Conservation (phyloP, 2,329 filamentous ascomycete species). For the Fusarium liriodendri region DNA sequence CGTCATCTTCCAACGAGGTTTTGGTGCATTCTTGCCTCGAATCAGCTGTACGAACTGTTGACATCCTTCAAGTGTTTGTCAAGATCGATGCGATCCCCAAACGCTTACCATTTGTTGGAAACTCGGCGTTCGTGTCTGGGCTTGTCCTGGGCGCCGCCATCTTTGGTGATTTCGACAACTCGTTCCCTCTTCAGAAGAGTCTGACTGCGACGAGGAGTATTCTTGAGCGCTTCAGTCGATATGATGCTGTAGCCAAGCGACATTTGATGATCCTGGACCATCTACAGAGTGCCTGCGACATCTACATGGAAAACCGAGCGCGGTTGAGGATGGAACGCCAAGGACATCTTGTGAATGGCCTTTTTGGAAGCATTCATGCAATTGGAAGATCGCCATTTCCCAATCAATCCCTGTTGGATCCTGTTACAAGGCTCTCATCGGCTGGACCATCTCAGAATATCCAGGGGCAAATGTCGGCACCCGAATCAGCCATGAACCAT, state of each 20-base stretch:
- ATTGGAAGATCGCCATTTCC: slow-evolving; percentile 28
- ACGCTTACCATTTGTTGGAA: slow-evolving; percentile 57
- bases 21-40: slow-evolving; percentile 50
- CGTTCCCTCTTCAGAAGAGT: slow-evolving; percentile 46
- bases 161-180: slow-evolving; percentile 56
- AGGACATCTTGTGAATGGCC: slow-evolving; percentile 36
- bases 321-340: slow-evolving; percentile 39
- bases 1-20: slow-evolving; percentile 36
- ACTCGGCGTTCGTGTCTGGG: slow-evolving; percentile 57
- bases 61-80: slow-evolving; percentile 52
- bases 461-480: not conserved
- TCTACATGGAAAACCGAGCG: slow-evolving; percentile 38
- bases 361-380: slow-evolving; percentile 39
- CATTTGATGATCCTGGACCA: slow-evolving; percentile 41
- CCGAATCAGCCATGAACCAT: not conserved
- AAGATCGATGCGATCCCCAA: slow-evolving; percentile 50
- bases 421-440: not conserved
- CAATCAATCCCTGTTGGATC: not conserved
- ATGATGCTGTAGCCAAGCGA: slow-evolving; percentile 37
- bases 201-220: slow-evolving; percentile 37
- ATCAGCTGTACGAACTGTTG: slow-evolving; percentile 50
- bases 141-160: slow-evolving; percentile 57
- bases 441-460: not conserved
- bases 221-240: slow-evolving; percentile 35
- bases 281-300: slow-evolving; percentile 36